Conservation (phyloP, 2,329 filamentous ascomycete genomes). For the Diaporthe aspalathi region DNA sequence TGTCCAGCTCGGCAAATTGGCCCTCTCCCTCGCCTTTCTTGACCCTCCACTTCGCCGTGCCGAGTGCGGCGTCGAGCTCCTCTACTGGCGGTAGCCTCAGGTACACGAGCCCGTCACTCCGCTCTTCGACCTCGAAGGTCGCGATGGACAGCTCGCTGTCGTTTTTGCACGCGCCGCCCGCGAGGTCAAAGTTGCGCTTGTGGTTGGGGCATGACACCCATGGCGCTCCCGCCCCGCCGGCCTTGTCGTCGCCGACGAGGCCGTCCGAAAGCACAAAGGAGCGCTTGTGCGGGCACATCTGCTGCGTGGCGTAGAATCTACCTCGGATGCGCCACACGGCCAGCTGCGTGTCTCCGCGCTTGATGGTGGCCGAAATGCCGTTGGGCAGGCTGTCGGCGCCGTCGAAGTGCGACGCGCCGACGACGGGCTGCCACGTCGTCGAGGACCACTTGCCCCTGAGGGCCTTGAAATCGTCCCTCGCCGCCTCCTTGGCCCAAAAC, state of each 20-base stretch:
- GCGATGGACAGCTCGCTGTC: slow-evolving; percentile 83
- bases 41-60: slow-evolving; percentile 83
- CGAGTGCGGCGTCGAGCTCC: slow-evolving; percentile 82
- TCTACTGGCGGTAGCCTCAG: slow-evolving; percentile 82
- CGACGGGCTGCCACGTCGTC: slow-evolving; percentile 82
- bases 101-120: slow-evolving; percentile 80
- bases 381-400: slow-evolving; percentile 72
- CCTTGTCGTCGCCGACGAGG: slow-evolving; percentile 75
- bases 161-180: slow-evolving; percentile 77
- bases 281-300: slow-evolving; percentile 95
- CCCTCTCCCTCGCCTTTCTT: slow-evolving; percentile 72
- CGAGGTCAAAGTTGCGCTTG: slow-evolving; percentile 88
- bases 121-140: slow-evolving; percentile 81
- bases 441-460: slow-evolving; percentile 71
- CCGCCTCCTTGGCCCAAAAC: slow-evolving; percentile 79
- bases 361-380: slow-evolving; percentile 80
- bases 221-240: slow-evolving; percentile 55
- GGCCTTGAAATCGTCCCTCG: slow-evolving; percentile 77
- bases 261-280: slow-evolving; percentile 91
- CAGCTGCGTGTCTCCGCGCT: slow-evolving; percentile 89
- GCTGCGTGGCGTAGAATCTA: slow-evolving; percentile 85
- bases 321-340: slow-evolving; percentile 87
- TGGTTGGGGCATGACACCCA: slow-evolving; percentile 91
- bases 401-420: slow-evolving; percentile 76
- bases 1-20: slow-evolving; percentile 59